Conservation (phyloP, 2,329 filamentous ascomycete species). For the Atkinsonella hypoxylon region DNA sequence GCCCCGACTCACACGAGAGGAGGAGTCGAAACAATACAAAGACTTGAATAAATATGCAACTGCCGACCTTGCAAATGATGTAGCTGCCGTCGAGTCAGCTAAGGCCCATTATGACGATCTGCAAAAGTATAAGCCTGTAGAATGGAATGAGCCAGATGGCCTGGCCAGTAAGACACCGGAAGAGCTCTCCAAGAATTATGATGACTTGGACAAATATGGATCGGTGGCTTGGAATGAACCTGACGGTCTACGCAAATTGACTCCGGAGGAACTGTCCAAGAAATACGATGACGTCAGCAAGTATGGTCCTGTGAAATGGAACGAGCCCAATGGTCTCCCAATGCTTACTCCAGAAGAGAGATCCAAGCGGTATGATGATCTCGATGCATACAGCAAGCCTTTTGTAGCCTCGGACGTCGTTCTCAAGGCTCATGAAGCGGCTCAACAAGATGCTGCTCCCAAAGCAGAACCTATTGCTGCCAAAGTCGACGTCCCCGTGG, state of each 20-base stretch:
- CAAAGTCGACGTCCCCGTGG: constrained; percentile 4
- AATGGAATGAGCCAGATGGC: constrained; percentile 29
- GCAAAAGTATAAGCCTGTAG: constrained; percentile 24
- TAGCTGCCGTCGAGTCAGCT: constrained; percentile 16
- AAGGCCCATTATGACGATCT: constrained; percentile 25
- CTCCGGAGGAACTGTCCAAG: constrained; percentile 27
- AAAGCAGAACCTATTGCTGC: constrained; percentile 7
- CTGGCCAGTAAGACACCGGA: constrained; percentile 20
- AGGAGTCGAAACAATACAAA: constrained; percentile 18
- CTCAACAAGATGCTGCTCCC: constrained; percentile 7
- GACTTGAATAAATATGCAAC: constrained; percentile 25
- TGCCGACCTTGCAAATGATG: constrained; percentile 17
- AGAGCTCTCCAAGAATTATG: constrained; percentile 26
- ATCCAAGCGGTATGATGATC: constrained; percentile 23
- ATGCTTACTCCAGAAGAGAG: constrained; percentile 17
- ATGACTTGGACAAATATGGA: constrained; percentile 25
- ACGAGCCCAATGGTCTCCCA: constrained; percentile 18
- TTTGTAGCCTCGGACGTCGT: constrained; percentile 8
- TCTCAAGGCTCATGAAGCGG: constrained; percentile 7
- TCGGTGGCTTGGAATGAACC: constrained; percentile 26
- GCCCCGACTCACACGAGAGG: constrained; percentile 16
- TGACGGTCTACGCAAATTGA: constrained; percentile 18
- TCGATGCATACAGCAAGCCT: constrained; percentile 18
- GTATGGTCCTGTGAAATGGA: constrained; percentile 20
- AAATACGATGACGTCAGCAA: constrained; percentile 24